A percentile compares a stretch with the other conserved stretches of the same genome.
Evolutionary conservation across 441 rosid species (phyloP).

Genomic region (Caryocar brasiliense): DNA sequence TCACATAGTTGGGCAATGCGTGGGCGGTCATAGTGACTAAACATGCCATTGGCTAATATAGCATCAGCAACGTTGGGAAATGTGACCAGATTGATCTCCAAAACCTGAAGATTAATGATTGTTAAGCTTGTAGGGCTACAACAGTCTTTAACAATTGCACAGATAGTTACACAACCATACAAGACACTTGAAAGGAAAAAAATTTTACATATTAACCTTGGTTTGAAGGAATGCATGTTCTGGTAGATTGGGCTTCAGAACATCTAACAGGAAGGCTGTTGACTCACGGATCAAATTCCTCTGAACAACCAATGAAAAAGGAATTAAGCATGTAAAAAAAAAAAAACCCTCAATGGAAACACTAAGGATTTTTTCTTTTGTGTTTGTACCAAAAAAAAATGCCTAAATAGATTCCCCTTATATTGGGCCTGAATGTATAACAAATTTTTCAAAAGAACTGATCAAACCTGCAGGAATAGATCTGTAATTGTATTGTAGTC

Average conservation of each 20-base stretch:
- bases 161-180: too few species aligned
- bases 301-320: conserved; percentile 26
- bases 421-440: too few species aligned
- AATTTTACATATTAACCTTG: too few species aligned
- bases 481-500: conserved; percentile 97
- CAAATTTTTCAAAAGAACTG: background rate
- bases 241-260: conserved; percentile 91
- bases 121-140: too few species aligned
- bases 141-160: too few species aligned
- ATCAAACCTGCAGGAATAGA: conserved; percentile 91
- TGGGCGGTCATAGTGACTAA: conserved; percentile 93
- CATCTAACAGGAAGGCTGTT: conserved; percentile 96
- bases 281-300: conserved; percentile 98
- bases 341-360: too few species aligned
- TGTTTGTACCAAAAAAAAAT: too few species aligned
- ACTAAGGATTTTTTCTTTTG: too few species aligned
- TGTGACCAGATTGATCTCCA: conserved; percentile 96
- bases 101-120: too few species aligned
- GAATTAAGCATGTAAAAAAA: too few species aligned
- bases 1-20: conserved; percentile 97
- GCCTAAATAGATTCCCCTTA: too few species aligned
- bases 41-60: conserved; percentile 97
- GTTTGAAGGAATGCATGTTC: conserved; percentile 93
- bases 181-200: too few species aligned
- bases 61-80: conserved; percentile 99